Percentiles rank a stretch among this genome's conserved stretches.
Evolutionary conservation across 2,329 filamentous ascomycete species (phyloP).

Genomic region (Ophiostoma populinum): DNA sequence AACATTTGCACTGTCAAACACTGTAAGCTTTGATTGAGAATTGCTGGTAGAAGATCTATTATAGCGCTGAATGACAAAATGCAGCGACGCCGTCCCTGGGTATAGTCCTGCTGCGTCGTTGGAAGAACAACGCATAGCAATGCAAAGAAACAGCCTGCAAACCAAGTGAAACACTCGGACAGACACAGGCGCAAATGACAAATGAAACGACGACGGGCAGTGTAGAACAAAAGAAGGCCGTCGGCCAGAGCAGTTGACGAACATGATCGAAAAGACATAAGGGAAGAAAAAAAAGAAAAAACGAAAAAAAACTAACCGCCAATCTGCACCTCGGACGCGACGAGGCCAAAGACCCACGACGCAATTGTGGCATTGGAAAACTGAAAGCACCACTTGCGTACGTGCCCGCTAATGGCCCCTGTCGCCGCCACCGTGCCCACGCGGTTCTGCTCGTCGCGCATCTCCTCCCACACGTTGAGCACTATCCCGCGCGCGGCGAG

Average conservation of each 20-base stretch:
- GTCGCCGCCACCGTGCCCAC: constrained; percentile 33
- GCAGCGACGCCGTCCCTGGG: constrained; percentile 1
- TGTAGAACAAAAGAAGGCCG: background rate
- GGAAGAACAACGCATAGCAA: background rate
- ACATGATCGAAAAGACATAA: background rate
- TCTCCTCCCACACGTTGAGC: constrained; percentile 71
- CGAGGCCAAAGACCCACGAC: constrained; percentile 35
- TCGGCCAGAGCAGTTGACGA: background rate
- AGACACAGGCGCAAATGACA: background rate
- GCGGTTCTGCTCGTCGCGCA: constrained; percentile 43
- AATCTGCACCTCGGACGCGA: constrained; percentile 35
- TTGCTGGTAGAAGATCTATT: background rate
- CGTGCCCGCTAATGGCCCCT: constrained; percentile 33
- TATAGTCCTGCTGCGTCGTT: background rate
- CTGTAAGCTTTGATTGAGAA: background rate
- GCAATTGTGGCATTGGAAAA: constrained; percentile 35
- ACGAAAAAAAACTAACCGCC: background rate
- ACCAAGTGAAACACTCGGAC: background rate
- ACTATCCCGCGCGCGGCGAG: constrained; percentile 77
- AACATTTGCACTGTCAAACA: too few relatives aligned
- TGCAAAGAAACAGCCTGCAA: background rate
- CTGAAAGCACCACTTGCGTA: constrained; percentile 49
- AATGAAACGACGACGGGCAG: background rate
- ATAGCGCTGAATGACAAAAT: background rate
- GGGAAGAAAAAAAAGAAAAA: background rate